Percentiles rank a stretch among this genome's conserved stretches.
Conservation (phyloP, 331 rosid genomes). For the Arachis monticola region DNA sequence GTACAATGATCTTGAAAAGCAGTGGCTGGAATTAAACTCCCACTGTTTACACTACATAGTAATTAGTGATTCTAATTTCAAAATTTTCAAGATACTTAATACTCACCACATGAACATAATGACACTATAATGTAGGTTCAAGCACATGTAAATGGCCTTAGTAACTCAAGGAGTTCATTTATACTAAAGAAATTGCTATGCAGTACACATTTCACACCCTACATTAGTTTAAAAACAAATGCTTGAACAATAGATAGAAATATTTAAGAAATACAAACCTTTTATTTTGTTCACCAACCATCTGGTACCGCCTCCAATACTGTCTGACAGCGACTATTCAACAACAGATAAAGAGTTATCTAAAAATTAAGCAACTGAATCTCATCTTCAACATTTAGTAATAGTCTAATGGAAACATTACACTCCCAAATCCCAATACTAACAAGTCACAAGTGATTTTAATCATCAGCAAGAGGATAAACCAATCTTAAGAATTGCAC, state of each 20-base stretch:
- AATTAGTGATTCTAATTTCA: neutral
- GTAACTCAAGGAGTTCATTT: neutral
- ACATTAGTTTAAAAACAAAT: constrained; percentile 14
- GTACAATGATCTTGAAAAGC: constrained; percentile 11
- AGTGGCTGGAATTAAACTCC: neutral
- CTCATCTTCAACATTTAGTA: neutral
- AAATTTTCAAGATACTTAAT: neutral
- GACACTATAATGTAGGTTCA: neutral
- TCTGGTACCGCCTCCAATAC: constrained; percentile 81
- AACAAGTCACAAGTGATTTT: constrained; percentile 8
- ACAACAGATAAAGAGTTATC: constrained; percentile 38
- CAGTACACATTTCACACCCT: constrained; percentile 2
- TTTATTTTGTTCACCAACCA: constrained; percentile 93
- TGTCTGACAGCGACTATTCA: constrained; percentile 71
- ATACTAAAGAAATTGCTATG: neutral
- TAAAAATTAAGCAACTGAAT: constrained; percentile 31
- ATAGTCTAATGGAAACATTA: constrained; percentile 6
- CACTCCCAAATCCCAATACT: no score
- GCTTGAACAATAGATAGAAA: constrained; percentile 1
- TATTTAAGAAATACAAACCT: constrained; percentile 59
- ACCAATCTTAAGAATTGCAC: constrained; percentile 14
- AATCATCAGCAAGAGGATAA: constrained; percentile 8
- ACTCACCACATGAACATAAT: constrained; percentile 4
- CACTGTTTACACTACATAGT: neutral
- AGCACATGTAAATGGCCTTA: neutral